Evolutionary conservation across 192 early-diverging fungal species (phyloP), one percentile per base, ranked within the genome.

Genomic region (Paraglomus brasilianum): DNA sequence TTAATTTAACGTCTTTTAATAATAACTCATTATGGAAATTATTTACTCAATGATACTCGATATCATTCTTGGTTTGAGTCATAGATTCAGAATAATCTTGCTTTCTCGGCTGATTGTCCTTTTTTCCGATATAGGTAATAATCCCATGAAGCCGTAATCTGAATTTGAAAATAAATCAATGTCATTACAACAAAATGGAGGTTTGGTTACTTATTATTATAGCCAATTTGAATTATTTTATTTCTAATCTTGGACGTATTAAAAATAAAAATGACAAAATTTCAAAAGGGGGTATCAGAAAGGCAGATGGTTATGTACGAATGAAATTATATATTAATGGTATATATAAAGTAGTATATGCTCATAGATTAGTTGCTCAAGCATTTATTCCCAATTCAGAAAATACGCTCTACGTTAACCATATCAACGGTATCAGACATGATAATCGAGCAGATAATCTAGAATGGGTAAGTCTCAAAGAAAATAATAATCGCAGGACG

Each of bases 241-340:
- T 60, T n/a, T 60, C 57, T 41, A 52, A 60, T 60, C 38, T 60
- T 43, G 40, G 39, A 15, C 57, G 14, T 41, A 41, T 60, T 9
- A 60, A 60, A 60, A 60, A 60, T 60, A 60, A 60, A 41, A 43
- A 60, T 41, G 40, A 6, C 40, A 60, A 10, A n/a, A 60, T 60
- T 60, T 60, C 11, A 41, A 17, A 30, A 21, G 4, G 10, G 13
- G 21, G 39, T 43, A 41, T 41, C 5, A 2, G 8, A 60, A 60
- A 60, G 38, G 40, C n/a, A 0, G n/a, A 41, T 60, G 39, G 14
- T 60, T 60, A 56, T 56, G 36, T 56, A 56, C 53, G 52, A 55
- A 55, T 17, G 17, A 17, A 17, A 24, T 55, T 55, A 21, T 21
- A 55, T 8, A 55, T 55, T 55, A 55, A 55, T 55, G 52, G 52